phyloP scores from a whole-genome alignment of 257 asterid species.

The Solanum medicagineum region DNA sequence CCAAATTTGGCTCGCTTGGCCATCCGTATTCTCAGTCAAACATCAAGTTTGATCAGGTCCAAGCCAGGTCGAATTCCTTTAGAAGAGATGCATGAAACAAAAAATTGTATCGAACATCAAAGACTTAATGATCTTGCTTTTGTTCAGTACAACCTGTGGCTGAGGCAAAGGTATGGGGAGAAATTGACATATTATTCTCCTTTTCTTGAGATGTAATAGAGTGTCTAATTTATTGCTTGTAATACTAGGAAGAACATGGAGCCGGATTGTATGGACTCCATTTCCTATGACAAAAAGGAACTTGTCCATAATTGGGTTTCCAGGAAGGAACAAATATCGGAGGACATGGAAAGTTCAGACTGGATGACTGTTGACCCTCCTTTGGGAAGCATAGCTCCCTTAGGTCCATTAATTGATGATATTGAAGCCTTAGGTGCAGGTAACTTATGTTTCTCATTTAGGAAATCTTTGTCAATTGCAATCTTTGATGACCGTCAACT shows the following conservation, averaged over 20 bases:
- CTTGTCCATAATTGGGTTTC: slow-evolving; percentile 68
- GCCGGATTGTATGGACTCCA: slow-evolving; percentile 45
- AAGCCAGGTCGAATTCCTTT: slow-evolving; percentile 37
- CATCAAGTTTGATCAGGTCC: slow-evolving; percentile 58
- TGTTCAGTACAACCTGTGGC: slow-evolving; percentile 65
- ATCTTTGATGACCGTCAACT: neutral
- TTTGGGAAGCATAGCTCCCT: slow-evolving; percentile 33
- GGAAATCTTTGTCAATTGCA: neutral
- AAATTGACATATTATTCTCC: neutral
- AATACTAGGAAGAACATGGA: slow-evolving; percentile 34
- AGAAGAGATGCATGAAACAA: slow-evolving; percentile 55
- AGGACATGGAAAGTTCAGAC: slow-evolving; percentile 36
- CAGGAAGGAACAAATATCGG: slow-evolving; percentile 33
- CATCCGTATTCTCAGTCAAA: slow-evolving; percentile 78
- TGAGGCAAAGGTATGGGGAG: slow-evolving; percentile 60
- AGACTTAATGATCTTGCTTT: slow-evolving; percentile 68
- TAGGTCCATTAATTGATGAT: slow-evolving; percentile 54
- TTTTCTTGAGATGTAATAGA: neutral
- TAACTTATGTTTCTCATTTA: slow-evolving; percentile 13
- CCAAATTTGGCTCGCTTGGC: slow-evolving; percentile 88
- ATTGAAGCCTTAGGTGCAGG: slow-evolving; percentile 76
- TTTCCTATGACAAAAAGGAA: slow-evolving; percentile 44
- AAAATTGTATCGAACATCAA: slow-evolving; percentile 67
- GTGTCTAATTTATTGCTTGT: slow-evolving; percentile 4
- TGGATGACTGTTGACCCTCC: slow-evolving; percentile 87